These are phyloP conservation scores for Pythium monospermum DNA, from an alignment of 352 stramenopile species.

Conservation along the genomic window DNA sequence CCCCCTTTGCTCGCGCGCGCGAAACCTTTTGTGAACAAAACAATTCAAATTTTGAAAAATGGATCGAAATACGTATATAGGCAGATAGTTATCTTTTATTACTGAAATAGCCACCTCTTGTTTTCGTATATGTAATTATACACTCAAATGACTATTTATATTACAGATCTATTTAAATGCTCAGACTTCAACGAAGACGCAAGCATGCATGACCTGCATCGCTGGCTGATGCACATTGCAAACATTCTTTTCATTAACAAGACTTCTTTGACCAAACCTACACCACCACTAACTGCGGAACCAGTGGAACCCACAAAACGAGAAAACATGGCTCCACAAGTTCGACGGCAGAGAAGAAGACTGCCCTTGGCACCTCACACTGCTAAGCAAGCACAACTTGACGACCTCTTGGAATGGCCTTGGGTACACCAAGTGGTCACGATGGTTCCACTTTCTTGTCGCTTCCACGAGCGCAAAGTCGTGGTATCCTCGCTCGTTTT, in stretches of 20 bases:
- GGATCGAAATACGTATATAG: not conserved
- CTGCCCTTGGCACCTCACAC: not conserved
- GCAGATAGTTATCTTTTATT: not conserved
- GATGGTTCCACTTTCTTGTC: not conserved
- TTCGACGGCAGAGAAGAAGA: not conserved
- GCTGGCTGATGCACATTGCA: too few relatives aligned
- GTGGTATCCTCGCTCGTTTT: not conserved
- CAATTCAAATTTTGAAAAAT: not conserved
- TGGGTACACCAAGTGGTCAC: not conserved
- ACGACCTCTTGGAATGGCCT: not conserved
- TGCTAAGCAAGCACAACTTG: not conserved
- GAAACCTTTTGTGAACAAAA: not conserved
- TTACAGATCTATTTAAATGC: not conserved
- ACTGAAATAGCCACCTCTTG: not conserved
- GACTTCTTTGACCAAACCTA: too few relatives aligned
- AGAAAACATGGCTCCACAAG: constrained; percentile 5
- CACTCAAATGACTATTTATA: not conserved
- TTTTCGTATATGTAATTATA: too few relatives aligned
- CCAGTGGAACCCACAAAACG: constrained; percentile 2
- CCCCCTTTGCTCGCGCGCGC: not conserved
- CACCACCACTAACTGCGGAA: not conserved
- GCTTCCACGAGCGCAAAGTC: not conserved
- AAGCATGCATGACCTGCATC: too few relatives aligned
- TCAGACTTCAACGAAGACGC: too few relatives aligned
- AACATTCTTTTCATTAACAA: too few relatives aligned